Percentiles rank a stretch among this genome's conserved stretches.
These are phyloP conservation scores for Prunus mongolica DNA, from an alignment of 306 rosid species.

Conservation along the genomic window DNA sequence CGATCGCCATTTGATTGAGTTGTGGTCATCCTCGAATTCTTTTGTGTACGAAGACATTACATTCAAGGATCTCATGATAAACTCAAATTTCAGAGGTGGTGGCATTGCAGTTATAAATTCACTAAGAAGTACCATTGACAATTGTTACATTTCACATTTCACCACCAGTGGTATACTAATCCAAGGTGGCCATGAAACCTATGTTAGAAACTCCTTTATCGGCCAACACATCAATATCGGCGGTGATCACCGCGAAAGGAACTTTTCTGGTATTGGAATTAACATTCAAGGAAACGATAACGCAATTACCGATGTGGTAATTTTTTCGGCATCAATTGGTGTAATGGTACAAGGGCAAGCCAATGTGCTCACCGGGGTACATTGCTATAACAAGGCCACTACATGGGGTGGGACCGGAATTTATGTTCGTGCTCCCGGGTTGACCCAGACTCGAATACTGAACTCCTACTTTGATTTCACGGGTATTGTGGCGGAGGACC, in stretches of 20 bases:
- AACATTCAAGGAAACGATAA: constrained; percentile 38
- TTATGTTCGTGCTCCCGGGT: constrained; percentile 31
- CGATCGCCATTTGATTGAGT: constrained; percentile 34
- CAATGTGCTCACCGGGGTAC: constrained; percentile 35
- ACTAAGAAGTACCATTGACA: constrained; percentile 34
- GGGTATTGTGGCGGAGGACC: constrained; percentile 40
- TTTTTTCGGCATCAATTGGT: constrained; percentile 35
- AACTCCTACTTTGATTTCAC: constrained; percentile 39
- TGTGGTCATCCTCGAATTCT: constrained; percentile 15
- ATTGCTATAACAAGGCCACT: constrained; percentile 44
- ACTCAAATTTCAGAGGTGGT: constrained; percentile 43
- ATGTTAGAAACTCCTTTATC: constrained; percentile 34
- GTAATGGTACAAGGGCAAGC: constrained; percentile 39
- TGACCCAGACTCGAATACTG: constrained; percentile 35
- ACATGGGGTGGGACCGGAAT: constrained; percentile 36
- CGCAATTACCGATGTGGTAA: constrained; percentile 30
- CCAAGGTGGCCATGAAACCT: constrained; percentile 36
- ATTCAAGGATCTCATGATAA: constrained; percentile 38
- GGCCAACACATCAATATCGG: constrained; percentile 39
- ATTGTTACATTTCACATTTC: constrained; percentile 42
- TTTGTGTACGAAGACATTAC: constrained; percentile 28
- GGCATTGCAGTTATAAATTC: constrained; percentile 35
- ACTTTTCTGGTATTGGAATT: constrained; percentile 37
- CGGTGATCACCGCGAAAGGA: constrained; percentile 27
- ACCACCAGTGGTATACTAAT: constrained; percentile 27